Base-by-base conservation (phyloP, 208 protist species). In the Phytomonas francai region DNA sequence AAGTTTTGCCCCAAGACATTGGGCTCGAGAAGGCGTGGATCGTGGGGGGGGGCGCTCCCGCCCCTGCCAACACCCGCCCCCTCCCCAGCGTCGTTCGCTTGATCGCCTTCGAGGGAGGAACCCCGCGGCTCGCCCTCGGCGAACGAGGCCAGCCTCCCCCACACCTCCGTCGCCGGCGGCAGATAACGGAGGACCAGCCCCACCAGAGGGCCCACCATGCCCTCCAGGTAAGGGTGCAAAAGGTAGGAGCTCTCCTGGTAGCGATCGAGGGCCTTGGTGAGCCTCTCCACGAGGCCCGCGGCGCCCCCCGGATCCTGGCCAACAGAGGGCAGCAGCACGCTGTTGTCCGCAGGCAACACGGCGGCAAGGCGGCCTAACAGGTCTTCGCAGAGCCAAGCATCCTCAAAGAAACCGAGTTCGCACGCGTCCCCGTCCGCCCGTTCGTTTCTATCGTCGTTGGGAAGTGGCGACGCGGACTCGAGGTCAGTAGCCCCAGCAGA, bases 241-340 rank as follows among this genome's bases (percentile, higher is more conserved):
- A 99, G 76, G 63, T 94, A 83, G 22, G 96, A 87, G 72, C 85
- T 87, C 81, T 99, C 95, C 67, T 98, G 97, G 73, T 99, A 99
- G 39, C 88, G 85, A 28, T 94, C 87, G 1, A 98, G 56, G 6
- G 92, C 85, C 36, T 77, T 73, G 14, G 78, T 69, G n/a, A 95
- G 71, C 32, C 79, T 74, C 31, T 68, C 67, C 59, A 91, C 79
- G 42, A 95, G 29, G 57, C 84, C 65, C 0, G 79, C 79, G 25
- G 77, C 81, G 5, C 89, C 89, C 9, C 81, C 51, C 0, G 89
- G 80, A 30, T 87, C 85, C 54, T 80, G 66, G 7, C 80, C 83
- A 22, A 84, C 71, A 3, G 89, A 80, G n/a, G 84, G 80, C 39
- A 91, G 71, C 30, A 85, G 65, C 14, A 67, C 63, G 0, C 25